These are phyloP conservation scores for Lodderomyces parapsilosis DNA, from an alignment of 1,139 yeast species.

Conservation along the genomic window DNA sequence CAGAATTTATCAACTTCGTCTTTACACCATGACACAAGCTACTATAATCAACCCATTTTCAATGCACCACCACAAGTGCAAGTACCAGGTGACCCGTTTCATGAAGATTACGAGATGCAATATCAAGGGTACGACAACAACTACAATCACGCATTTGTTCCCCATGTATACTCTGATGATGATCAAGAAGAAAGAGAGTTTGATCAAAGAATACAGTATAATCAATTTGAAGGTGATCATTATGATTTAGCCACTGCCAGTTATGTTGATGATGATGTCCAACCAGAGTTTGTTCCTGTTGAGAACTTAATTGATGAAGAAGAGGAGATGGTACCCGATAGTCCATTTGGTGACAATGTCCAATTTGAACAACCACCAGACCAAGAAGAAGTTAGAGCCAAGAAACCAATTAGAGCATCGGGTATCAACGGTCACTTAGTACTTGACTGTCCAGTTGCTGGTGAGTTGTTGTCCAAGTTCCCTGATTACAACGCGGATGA, in stretches of 20 bases:
- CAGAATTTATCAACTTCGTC: conserved; percentile 13
- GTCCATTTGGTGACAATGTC: conserved; percentile 32
- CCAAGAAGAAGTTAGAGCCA: conserved; percentile 34
- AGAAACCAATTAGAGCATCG: conserved; percentile 39
- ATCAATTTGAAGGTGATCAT: conserved; percentile 44
- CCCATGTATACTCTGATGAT: conserved; percentile 45
- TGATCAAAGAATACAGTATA: conserved; percentile 41
- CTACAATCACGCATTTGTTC: conserved; percentile 44
- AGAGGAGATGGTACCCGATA: conserved; percentile 16
- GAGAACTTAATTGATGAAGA: conserved; percentile 5
- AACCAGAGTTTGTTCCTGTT: conserved; percentile 7
- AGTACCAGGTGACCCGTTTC: conserved; percentile 16
- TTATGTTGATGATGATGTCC: conserved; percentile 15
- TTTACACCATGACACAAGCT: conserved; percentile 10
- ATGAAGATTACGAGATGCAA: conserved; percentile 28
- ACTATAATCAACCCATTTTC: conserved; percentile 26
- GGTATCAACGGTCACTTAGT: conserved; percentile 51
- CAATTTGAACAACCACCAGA: conserved; percentile 29
- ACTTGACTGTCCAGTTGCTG: conserved; percentile 51
- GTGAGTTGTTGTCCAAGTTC: conserved; percentile 43
- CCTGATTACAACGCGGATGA: conserved; percentile 37
- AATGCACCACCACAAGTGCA: conserved; percentile 17
- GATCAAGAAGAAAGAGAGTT: conserved; percentile 44
- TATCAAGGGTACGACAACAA: conserved; percentile 23
- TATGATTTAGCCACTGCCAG: conserved; percentile 37